Base-by-base conservation (phyloP, 1,139 yeast species). In the Lodderomyces orthopsilosis region DNA sequence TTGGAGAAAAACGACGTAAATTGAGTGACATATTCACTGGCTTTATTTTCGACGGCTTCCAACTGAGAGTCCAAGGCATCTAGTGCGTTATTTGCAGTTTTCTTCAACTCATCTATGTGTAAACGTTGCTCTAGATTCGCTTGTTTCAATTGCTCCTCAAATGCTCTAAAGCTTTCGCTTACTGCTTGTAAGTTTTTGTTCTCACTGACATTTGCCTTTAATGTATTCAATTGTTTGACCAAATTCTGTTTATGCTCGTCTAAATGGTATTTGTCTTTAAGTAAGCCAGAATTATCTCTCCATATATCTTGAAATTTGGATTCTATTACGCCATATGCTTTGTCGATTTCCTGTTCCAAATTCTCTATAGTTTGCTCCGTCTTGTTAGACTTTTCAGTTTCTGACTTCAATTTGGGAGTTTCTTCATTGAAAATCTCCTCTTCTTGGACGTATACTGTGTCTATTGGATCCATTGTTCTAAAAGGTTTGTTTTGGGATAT, bases 61-160 rank as follows among this genome's bases (percentile, higher is more conserved):
- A 87, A 68, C 50, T 79, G 85, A 21, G 77, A 69, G 58, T 86
- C 95, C 44, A 86, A 68, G 6, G 74, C 70, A 54, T 85, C 91
- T 46, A 86, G 68, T 41, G 83, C 83, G 41, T 58, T 55, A 52
- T 74, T 81, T 6, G 91, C 86, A 49, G 74, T 76, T 2, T 28
- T 40, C 3, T 41, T 21, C 28, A 65, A 46, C 35, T 50, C 51
- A 30, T 56, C 52, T 9, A 58, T 37, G 36, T 59, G 61, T 17
- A 63, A 49, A 19, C 42, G 35, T 15, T 30, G 46, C 14, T 44
- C 43, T 6, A 50, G 21, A 18, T 44, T 36, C 21, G 58, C 46
- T 19, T 52, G 54, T 47, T 66, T 65, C 42, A 71, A 52, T 50
- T 66, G 70, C 4, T 52, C 55, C 47, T 70, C 75, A 38, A 70